Percentiles rank a stretch among this genome's conserved stretches.
Conservation (phyloP, 176 grass and related monocot species). For the Oryza rufipogon region DNA sequence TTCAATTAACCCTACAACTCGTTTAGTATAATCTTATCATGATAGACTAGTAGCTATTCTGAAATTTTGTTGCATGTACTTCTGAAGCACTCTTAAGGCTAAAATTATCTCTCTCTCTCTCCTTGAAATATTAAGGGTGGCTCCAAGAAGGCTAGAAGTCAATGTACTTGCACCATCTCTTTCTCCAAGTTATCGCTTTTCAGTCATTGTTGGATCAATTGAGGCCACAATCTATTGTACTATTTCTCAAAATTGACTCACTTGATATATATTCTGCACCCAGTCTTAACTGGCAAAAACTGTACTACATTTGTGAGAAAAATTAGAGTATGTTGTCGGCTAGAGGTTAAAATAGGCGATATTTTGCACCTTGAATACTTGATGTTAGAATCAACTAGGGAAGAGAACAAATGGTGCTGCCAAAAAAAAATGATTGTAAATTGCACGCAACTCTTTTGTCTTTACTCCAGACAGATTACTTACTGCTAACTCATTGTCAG, state of each 20-base stretch:
- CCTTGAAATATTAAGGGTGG: constrained; percentile 7
- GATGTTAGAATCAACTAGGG: constrained; percentile 4
- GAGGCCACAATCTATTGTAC: constrained; percentile 26
- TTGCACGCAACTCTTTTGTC: constrained; percentile 39
- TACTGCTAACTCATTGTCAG: constrained; percentile 36
- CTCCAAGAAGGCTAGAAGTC: constrained; percentile 36
- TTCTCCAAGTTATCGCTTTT: not conserved
- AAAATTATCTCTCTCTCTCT: not conserved
- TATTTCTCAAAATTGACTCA: constrained; percentile 22
- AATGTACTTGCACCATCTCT: constrained; percentile 32
- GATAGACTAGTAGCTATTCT: constrained; percentile 17
- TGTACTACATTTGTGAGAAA: constrained; percentile 27
- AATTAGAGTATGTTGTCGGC: constrained; percentile 39
- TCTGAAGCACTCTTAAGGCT: not conserved
- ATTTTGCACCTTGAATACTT: constrained; percentile 11
- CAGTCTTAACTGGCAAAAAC: constrained; percentile 37
- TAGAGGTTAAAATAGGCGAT: constrained; percentile 15
- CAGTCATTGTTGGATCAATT: constrained; percentile 31
- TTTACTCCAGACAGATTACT: constrained; percentile 35
- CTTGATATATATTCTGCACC: constrained; percentile 6
- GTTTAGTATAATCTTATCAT: constrained; percentile 10
- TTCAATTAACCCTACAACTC: not conserved
- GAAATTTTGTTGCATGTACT: not conserved
- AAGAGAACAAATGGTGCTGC: constrained; percentile 9
- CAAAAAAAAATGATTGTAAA: constrained; percentile 5